Conservation (phyloP, 805 yeast genomes). For the Groenewaldozyma tartarivorans region DNA sequence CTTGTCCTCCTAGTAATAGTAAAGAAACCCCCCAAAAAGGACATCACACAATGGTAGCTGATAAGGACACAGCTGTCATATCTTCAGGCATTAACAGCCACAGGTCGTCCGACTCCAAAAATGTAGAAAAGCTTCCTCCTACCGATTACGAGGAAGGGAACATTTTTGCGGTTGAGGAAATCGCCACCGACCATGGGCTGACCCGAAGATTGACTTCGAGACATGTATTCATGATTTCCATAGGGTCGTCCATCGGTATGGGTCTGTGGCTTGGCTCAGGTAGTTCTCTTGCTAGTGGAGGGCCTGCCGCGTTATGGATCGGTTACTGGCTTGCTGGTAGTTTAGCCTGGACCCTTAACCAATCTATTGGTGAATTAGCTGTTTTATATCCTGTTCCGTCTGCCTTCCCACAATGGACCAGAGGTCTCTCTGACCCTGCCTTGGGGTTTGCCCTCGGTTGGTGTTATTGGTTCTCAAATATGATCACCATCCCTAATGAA, state of each 20-base stretch:
- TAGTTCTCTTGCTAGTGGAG: conserved; percentile 49
- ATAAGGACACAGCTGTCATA: too few relatives aligned
- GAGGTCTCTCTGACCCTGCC: conserved; percentile 66
- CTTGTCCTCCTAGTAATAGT: too few relatives aligned
- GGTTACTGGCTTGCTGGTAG: conserved; percentile 62
- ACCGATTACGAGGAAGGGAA: neutral
- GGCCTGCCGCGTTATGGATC: conserved; percentile 57
- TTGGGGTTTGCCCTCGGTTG: conserved; percentile 66
- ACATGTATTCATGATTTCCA: conserved; percentile 67
- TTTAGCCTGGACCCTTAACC: conserved; percentile 56
- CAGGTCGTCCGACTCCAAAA: too few relatives aligned
- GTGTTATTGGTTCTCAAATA: conserved; percentile 67
- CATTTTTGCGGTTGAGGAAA: neutral
- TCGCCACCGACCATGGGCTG: conserved; percentile 3
- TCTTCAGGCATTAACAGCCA: too few relatives aligned
- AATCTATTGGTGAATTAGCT: conserved; percentile 69
- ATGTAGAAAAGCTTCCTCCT: too few relatives aligned
- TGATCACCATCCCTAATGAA: conserved; percentile 73
- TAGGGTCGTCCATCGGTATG: conserved; percentile 76
- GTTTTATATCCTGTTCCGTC: conserved; percentile 65
- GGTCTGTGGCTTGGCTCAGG: conserved; percentile 70
- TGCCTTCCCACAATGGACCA: conserved; percentile 65
- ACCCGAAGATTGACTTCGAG: conserved; percentile 24
- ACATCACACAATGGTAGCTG: too few relatives aligned
- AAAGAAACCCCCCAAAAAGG: too few relatives aligned